A percentile compares a stretch with the other conserved stretches of the same genome.
phyloP scores from a whole-genome alignment of 495 filamentous ascomycete genomes.

The Aspergillus sclerotioniger region DNA sequence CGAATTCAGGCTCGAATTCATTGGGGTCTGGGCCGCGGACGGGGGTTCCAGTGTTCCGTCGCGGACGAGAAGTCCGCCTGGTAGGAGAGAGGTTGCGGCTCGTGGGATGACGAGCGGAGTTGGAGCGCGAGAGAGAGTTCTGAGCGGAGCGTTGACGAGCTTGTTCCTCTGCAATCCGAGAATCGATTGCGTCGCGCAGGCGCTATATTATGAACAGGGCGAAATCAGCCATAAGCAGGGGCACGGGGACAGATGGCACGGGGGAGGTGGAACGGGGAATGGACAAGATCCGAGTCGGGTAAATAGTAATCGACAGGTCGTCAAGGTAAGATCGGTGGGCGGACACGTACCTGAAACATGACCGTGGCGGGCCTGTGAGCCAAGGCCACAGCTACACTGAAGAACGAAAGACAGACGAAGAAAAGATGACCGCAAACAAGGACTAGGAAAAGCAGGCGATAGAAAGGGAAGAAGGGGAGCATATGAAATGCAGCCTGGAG shows the following conservation, averaged over 20 bases:
- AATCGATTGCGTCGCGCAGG: slow-evolving; percentile 81
- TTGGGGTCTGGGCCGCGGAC: slow-evolving; percentile 71
- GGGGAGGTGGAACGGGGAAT: not conserved
- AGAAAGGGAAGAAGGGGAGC: slow-evolving; percentile 23
- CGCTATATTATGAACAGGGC: slow-evolving; percentile 49
- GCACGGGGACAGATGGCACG: not conserved
- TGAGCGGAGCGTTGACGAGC: slow-evolving; percentile 63
- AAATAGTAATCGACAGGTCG: slow-evolving; percentile 3
- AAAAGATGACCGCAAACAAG: slow-evolving; percentile 21
- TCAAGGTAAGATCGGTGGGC: not conserved
- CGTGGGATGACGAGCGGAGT: slow-evolving; percentile 49
- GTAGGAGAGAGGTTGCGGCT: slow-evolving; percentile 53
- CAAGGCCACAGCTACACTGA: slow-evolving; percentile 29
- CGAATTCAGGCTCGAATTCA: slow-evolving; percentile 79
- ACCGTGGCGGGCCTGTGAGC: slow-evolving; percentile 37
- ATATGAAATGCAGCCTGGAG: slow-evolving; percentile 8
- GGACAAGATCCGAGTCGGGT: slow-evolving; percentile 2
- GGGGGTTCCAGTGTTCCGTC: slow-evolving; percentile 50
- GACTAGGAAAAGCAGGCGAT: slow-evolving; percentile 18
- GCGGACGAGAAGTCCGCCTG: slow-evolving; percentile 47
- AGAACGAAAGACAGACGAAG: slow-evolving; percentile 21
- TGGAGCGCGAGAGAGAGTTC: slow-evolving; percentile 48
- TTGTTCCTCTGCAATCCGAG: slow-evolving; percentile 85
- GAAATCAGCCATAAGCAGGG: not conserved
- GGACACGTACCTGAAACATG: slow-evolving; percentile 47